These are phyloP conservation scores for Boletellus ananas DNA, from an alignment of 768 basidiomycete species.

Conservation along the genomic window DNA sequence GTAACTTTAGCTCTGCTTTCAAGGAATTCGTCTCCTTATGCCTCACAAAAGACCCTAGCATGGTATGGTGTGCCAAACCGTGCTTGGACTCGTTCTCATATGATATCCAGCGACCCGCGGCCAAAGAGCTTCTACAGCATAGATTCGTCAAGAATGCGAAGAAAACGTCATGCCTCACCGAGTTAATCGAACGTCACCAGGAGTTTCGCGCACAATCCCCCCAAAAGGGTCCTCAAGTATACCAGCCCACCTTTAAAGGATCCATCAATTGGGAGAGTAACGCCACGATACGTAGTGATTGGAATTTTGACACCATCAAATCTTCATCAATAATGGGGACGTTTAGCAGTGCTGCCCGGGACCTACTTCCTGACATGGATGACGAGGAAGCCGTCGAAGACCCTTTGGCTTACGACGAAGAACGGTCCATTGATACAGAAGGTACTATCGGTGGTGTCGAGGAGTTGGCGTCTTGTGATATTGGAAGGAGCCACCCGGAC, in stretches of 20 bases:
- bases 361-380: slow-evolving; percentile 60
- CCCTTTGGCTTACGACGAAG: slow-evolving; percentile 38
- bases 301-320: slow-evolving; percentile 91
- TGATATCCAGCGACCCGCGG: slow-evolving; percentile 71
- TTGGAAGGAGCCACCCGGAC: slow-evolving; percentile 52
- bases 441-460: slow-evolving; percentile 67
- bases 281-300: slow-evolving; percentile 82
- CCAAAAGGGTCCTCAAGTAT: slow-evolving; percentile 49
- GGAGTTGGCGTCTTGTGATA: slow-evolving; percentile 33
- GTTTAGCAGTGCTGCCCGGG: slow-evolving; percentile 67
- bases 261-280: slow-evolving; percentile 65
- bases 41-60: slow-evolving; percentile 85
- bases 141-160: slow-evolving; percentile 84
- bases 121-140: slow-evolving; percentile 90
- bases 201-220: slow-evolving; percentile 67
- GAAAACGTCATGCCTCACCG: slow-evolving; percentile 78
- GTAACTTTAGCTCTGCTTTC: slow-evolving; percentile 77
- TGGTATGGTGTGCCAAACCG: slow-evolving; percentile 43
- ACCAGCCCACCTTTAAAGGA: slow-evolving; percentile 56
- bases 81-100: slow-evolving; percentile 8
- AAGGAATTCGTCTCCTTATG: slow-evolving; percentile 91
- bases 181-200: slow-evolving; percentile 85
- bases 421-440: slow-evolving; percentile 57
- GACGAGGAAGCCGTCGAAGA: slow-evolving; percentile 48
- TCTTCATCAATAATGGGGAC: slow-evolving; percentile 73